Base-by-base conservation (phyloP, 2,329 filamentous ascomycete species). In the Aspergillus spinulosporus region DNA sequence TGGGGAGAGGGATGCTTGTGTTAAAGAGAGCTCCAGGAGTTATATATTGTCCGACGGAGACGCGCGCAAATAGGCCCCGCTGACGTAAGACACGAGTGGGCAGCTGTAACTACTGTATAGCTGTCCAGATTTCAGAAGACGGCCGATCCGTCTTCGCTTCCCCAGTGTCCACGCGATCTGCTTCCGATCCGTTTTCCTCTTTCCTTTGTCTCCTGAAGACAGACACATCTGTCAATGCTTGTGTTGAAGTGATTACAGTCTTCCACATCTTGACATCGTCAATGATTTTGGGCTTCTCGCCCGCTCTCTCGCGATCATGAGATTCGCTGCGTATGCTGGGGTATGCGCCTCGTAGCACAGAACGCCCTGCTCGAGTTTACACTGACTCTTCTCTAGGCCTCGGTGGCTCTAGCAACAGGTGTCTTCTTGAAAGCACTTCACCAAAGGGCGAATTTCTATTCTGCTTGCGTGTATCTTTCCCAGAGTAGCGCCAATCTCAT, bases 371-470 rank as follows among this genome's bases (percentile, higher is more conserved):
- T 48, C 34, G 28, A 21, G 11, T 40, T 51, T 39, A 44, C 28
- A 34, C 56, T 60, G 52, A 60, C 49, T 37, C 44, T 45, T 52
- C 44, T 57, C 56, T 65, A 92, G 89, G 82, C 85, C 74, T 97
- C 93, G 54, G 87, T 89, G 73, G 87, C 87, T 76, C 86, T 96
- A 71, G 93, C 93, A 66, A 88, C 85, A 63, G 85, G 86, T 66
- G 92, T 96, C 58, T 82, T 97, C 59, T 77, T 96, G 57, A 94
- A 92, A 71, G 93, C 94, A 60, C 93, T 97, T 76, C 89, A 94
- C 70, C 90, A 97, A 77, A 86, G 94, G 62, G 88, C 94, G 62
- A 99, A 99, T 77, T 99, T 97, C 81, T 99, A 99, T 78, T 95
- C 93, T 53, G 92, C 94, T 64, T 94, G 92, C 77, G 94, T 99